Base-by-base conservation (phyloP, 176 grass and related monocot genomes). In the Oryza meridionalis region DNA sequence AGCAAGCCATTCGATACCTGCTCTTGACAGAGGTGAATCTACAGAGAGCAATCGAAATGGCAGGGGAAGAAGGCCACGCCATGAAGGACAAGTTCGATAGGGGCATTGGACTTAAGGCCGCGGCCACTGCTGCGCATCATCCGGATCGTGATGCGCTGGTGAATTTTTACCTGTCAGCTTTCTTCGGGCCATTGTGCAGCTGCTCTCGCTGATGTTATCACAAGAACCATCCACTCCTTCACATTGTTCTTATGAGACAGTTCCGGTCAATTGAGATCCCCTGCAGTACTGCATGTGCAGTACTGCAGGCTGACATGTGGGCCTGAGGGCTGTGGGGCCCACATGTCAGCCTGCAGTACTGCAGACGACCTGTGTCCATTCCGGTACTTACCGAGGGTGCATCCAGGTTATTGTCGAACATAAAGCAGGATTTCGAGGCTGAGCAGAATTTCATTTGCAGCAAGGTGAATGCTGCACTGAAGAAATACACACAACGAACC, bases 401-500 rank as follows among this genome's bases (percentile, higher is more conserved):
- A 0, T 43, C 63, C 45, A 76, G 6, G 44, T 11, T 76, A 45
- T 12, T 84, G 63, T 67, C 31, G 4, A 2, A 10, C 5, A 84
- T 76, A 42, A 46, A 42, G 62, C 47, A 25, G 2, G 63, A 84
- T 51, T 76, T 84, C 33, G 19, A 27, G 14, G 14, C 66, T 17
- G 72, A 84, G 21, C 21, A 49, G 33, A 2, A 1, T 1, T 84
- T 75, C 11, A 40, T 55, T 14, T 1, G 1, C 10, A n/a, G 4
- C 7, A 84, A 67, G 72, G 72, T 84, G 38, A 2, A 27, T 22
- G 72, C 14, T 0, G 47, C 64, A 1, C 62, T 84, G 82, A 76
- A 42, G 63, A 84, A 55, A 67, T 76, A 42, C n/a, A 51, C 63
- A 11, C 29, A 67, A 43, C 42, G 65, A 55, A 84, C 14, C 14